Base-by-base conservation (phyloP, 805 yeast genomes). In the Saturnispora halmiae region DNA sequence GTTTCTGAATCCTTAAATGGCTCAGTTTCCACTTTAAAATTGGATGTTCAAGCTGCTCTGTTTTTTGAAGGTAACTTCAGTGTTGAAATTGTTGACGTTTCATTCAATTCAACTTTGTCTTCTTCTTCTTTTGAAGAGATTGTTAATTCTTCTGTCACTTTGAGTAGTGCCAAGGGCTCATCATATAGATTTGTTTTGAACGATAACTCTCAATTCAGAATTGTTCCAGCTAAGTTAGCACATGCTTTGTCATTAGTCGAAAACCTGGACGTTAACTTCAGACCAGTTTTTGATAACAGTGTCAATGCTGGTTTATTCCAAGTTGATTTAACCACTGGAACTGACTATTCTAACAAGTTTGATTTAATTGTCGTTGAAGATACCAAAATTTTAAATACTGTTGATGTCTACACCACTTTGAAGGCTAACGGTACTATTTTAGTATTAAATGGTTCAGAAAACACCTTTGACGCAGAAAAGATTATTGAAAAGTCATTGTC, bases 281-380 rank as follows among this genome's bases (percentile, higher is more conserved):
- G 82, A 58, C 71, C 82, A 38, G 74, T 73, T 53, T 85, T 67
- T 52, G 95, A 90, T 59, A 87, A 84, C 58, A 56, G 69, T 28
- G 65, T 75, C 13, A 73, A 72, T 38, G 90, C 88, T 27, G 96
- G 96, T 46, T 56, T 75, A 7, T 77, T 79, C 57, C 84, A 81
- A 59, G 72, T 87, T 29, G 83, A 80, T 53, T 64, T 82, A 38
- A 47, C 44, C 29, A 52, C 52, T 28, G 64, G 64, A 26, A 35
- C 30, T 31, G 46, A 45, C 19, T 60, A 66, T 21, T 63, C 71
- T 6, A 83, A 78, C 40, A 54, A 69, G 34, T 81, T 90, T 10
- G 79, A 77, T 50, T 66, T 82, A 18, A 72, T 77, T 6, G 55
- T 84, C 38, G 75, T 87, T 46, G 83, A 79, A 51, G 75, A 75